Percentiles rank a stretch among this genome's conserved stretches.
Evolutionary conservation across 176 grass and related monocot species (phyloP).

Genomic region (Carex pumila): DNA sequence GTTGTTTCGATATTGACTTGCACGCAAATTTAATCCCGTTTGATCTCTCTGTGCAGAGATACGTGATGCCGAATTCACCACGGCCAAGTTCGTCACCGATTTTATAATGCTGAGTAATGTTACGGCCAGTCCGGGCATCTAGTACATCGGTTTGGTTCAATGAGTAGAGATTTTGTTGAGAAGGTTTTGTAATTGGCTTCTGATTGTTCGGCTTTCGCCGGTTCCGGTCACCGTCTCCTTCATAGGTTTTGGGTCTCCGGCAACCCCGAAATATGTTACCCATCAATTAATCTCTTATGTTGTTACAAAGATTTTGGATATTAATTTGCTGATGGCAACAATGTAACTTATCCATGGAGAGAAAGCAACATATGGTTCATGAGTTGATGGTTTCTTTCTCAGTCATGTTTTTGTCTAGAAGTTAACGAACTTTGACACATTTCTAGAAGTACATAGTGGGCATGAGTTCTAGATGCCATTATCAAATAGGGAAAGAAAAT

Average conservation of each 20-base stretch:
- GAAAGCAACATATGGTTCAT: not conserved
- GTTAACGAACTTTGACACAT: not conserved
- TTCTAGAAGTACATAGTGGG: not conserved
- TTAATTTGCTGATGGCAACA: not conserved
- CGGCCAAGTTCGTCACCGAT: constrained; percentile 23
- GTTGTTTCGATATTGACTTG: constrained; percentile 23
- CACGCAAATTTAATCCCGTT: constrained; percentile 13
- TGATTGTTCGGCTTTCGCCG: not conserved
- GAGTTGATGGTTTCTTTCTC: not conserved
- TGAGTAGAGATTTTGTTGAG: not conserved
- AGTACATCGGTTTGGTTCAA: constrained; percentile 1
- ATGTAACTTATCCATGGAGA: not conserved
- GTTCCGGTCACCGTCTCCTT: not conserved
- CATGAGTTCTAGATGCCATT: not conserved
- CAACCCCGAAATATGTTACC: constrained; percentile 1
- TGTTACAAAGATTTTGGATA: not conserved
- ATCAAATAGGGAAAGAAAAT: not conserved
- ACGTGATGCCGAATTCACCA: constrained; percentile 28
- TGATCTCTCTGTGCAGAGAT: constrained; percentile 20
- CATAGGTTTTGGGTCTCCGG: not conserved
- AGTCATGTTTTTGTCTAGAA: constrained; percentile 6
- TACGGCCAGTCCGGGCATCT: not conserved
- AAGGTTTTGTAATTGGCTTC: not conserved
- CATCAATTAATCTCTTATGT: not conserved
- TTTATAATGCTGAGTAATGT: not conserved